Base-by-base conservation (phyloP, 176 grass and related monocot genomes). In the Otatea glauca region DNA sequence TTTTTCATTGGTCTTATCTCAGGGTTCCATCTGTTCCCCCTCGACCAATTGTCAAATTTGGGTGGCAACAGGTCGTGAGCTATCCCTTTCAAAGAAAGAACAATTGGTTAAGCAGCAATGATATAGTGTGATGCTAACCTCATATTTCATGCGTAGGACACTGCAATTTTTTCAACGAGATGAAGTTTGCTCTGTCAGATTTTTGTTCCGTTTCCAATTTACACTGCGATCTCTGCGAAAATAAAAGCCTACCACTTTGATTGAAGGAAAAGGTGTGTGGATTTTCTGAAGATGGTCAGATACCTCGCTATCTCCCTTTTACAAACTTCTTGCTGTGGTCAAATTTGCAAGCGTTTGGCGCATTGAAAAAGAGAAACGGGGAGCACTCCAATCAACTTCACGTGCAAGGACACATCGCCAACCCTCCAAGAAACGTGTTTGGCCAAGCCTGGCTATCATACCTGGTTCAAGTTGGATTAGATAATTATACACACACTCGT, bases 401-500 rank as follows among this genome's bases (percentile, higher is more conserved):
- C 89, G 44, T 83, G 61, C 75, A 18, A 11, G 42, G 32, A 66
- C 84, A 5, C 29, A 16, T 67, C 59, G 2, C 32, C 84, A 74
- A 87, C 83, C 83, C 68, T 49, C 41, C 73, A 78, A 73, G 79
- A 83, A 90, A 83, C 67, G 83, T 83, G 74, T 83, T 90, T 87
- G 84, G 79, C 84, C 84, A 87, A 74, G 39, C 7, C 32, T 29
- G 23, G 14, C 11, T 49, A 56, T 49, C 29, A 14, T 16, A 83
- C 39, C 44, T 64, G 50, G 55, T 58, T 58, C 55, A n/a, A 4
- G 7, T 27, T 82, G 61, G 66, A 73, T 84, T 67, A 6, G 65
- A 64, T n/a, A 56, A 79, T 5, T 74, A 10, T 71, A 17, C 4
- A 44, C 34, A 44, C 32, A 17, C 37, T 39, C 27, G 1, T 29